A percentile compares a stretch with the other conserved stretches of the same genome.
Evolutionary conservation across 192 early-diverging fungal species (phyloP).

Genomic region (Dissophora globulifera): DNA sequence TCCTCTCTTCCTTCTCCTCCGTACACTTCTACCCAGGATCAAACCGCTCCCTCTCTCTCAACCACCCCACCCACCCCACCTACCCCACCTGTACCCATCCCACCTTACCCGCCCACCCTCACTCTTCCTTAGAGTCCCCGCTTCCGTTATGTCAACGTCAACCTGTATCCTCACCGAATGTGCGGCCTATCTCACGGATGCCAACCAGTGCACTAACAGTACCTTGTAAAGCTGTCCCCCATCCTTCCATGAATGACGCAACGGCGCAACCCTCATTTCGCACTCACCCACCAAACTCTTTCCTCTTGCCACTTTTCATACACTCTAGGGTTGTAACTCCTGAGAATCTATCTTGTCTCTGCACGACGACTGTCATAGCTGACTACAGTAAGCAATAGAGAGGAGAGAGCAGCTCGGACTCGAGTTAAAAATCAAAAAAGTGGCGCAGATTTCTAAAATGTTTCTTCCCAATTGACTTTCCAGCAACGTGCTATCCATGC

Average conservation of each 20-base stretch:
- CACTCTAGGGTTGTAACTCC: neutral
- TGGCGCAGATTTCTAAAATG: too few species aligned
- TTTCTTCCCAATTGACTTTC: neutral
- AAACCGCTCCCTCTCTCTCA: too few species aligned
- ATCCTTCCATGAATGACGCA: neutral
- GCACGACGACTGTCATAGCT: conserved; percentile 12
- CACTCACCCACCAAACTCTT: neutral
- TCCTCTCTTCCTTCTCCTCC: neutral
- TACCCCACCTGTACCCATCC: too few species aligned
- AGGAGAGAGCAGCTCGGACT: too few species aligned
- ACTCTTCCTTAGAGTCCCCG: neutral
- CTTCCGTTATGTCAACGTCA: neutral
- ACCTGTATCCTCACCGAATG: conserved; percentile 10
- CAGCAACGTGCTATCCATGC: conserved; percentile 38
- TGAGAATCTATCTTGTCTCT: conserved; percentile 7
- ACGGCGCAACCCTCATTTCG: neutral
- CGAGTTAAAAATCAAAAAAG: too few species aligned
- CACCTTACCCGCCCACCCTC: neutral
- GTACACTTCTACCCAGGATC: too few species aligned
- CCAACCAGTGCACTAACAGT: too few species aligned
- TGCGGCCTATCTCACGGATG: too few species aligned
- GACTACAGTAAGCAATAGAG: conserved; percentile 30
- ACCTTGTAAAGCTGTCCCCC: neutral
- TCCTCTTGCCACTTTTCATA: too few species aligned
- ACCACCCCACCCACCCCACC: too few species aligned